Evolutionary conservation across 2,329 filamentous ascomycete species (phyloP).

Genomic region (Botrytis medusae): DNA sequence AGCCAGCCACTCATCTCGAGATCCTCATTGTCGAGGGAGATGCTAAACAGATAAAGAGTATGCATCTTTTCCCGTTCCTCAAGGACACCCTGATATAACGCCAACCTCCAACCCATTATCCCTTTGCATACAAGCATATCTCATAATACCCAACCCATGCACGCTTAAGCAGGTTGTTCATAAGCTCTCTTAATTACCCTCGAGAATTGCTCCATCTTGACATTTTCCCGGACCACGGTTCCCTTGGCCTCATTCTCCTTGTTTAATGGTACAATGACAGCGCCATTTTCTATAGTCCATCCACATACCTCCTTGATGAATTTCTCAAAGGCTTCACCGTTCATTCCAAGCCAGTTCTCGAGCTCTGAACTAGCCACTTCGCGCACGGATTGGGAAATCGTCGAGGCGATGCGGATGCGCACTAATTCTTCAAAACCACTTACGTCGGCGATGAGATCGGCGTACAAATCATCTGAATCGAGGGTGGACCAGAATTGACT

Average conservation of each 20-base stretch:
- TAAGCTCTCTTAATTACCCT: slow-evolving; percentile 80
- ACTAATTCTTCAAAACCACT: slow-evolving; percentile 93
- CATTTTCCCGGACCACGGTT: slow-evolving; percentile 91
- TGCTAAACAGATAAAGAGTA: slow-evolving; percentile 9
- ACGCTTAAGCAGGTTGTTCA: slow-evolving; percentile 70
- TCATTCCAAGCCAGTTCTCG: slow-evolving; percentile 74
- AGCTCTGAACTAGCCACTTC: slow-evolving; percentile 68
- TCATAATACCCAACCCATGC: not conserved
- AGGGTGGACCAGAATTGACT: slow-evolving; percentile 88
- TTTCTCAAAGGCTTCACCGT: slow-evolving; percentile 66
- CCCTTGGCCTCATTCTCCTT: slow-evolving; percentile 98
- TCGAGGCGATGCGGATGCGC: slow-evolving; percentile 82
- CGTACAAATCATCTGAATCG: slow-evolving; percentile 92
- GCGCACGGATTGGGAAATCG: slow-evolving; percentile 78
- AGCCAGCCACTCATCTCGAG: slow-evolving; percentile 18
- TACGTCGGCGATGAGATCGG: slow-evolving; percentile 92
- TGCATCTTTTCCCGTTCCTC: slow-evolving; percentile 17
- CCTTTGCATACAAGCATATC: slow-evolving; percentile 18
- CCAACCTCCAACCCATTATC: slow-evolving; percentile 18
- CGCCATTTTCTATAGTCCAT: slow-evolving; percentile 69
- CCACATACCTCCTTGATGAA: slow-evolving; percentile 84
- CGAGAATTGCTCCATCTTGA: slow-evolving; percentile 83
- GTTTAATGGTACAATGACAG: slow-evolving; percentile 81
- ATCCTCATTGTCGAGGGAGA: slow-evolving; percentile 11
- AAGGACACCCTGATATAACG: slow-evolving; percentile 20